Conservation (phyloP, 305 asterid species). For the Fraxinus albicans region DNA sequence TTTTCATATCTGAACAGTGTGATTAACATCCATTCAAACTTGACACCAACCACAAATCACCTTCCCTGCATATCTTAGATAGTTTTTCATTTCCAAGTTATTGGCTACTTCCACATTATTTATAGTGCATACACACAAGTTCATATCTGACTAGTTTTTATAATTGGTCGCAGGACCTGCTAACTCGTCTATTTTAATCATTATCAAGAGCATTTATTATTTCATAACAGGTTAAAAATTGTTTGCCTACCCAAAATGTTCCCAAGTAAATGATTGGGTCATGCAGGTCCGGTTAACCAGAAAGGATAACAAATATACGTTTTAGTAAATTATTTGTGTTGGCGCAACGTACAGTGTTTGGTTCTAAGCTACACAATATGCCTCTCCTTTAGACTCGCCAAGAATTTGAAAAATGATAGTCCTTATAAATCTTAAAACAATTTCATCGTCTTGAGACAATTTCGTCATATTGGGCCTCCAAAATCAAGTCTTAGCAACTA, state of each 20-base stretch:
- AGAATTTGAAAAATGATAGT: background rate
- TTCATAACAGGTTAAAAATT: background rate
- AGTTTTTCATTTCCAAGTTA: background rate
- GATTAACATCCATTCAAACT: background rate
- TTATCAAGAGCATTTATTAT: background rate
- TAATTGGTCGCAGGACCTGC: background rate
- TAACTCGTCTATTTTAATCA: background rate
- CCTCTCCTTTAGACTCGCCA: background rate
- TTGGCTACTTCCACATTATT: background rate
- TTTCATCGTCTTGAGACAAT: background rate
- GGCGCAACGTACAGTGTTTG: background rate
- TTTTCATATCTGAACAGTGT: background rate
- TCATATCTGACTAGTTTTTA: background rate
- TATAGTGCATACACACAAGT: background rate
- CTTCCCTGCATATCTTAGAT: background rate
- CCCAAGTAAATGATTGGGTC: background rate
- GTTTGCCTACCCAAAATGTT: background rate
- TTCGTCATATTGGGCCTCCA: background rate
- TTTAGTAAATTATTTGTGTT: background rate
- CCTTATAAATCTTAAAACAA: background rate
- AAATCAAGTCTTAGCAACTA: background rate
- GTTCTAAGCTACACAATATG: background rate
- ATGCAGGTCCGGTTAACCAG: background rate
- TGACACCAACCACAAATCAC: background rate
- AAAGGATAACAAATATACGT: background rate